Conservation (phyloP, 176 grass and related monocot species). For the Juncus inflexus region DNA sequence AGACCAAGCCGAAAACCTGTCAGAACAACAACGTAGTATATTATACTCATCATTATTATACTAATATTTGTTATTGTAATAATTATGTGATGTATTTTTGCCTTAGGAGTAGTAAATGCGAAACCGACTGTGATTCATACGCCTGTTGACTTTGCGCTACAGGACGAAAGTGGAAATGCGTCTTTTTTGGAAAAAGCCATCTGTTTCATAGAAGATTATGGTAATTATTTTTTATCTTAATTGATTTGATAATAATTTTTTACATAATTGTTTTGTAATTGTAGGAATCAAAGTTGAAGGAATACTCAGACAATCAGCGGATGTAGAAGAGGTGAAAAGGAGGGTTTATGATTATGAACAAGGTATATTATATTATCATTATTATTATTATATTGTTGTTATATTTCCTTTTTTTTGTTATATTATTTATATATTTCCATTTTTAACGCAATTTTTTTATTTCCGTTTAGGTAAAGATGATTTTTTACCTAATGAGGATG, state of each 20-base stretch:
- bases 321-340: constrained; percentile 98
- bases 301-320: constrained; percentile 92
- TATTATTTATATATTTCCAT: neutral
- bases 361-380: constrained; percentile 42
- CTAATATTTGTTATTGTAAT: too few relatives aligned
- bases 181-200: constrained; percentile 96
- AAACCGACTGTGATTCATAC: constrained; percentile 55
- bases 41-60: too few relatives aligned
- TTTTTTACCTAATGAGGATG: constrained; percentile 93
- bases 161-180: constrained; percentile 71
- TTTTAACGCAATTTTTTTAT: neutral
- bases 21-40: constrained; percentile 31
- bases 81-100: too few relatives aligned
- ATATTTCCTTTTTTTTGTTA: constrained; percentile 12
- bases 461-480: constrained; percentile 66
- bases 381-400: neutral
- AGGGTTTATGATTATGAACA: constrained; percentile 91
- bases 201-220: constrained; percentile 88
- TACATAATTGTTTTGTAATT: constrained; percentile 19
- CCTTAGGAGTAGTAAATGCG: constrained; percentile 44
- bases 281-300: constrained; percentile 95
- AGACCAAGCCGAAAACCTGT: constrained; percentile 49
- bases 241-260: constrained; percentile 1
- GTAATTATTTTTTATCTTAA: constrained; percentile 33
- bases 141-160: constrained; percentile 67